Base-by-base conservation (phyloP, 768 basidiomycete species). In the Pholiota molesta region DNA sequence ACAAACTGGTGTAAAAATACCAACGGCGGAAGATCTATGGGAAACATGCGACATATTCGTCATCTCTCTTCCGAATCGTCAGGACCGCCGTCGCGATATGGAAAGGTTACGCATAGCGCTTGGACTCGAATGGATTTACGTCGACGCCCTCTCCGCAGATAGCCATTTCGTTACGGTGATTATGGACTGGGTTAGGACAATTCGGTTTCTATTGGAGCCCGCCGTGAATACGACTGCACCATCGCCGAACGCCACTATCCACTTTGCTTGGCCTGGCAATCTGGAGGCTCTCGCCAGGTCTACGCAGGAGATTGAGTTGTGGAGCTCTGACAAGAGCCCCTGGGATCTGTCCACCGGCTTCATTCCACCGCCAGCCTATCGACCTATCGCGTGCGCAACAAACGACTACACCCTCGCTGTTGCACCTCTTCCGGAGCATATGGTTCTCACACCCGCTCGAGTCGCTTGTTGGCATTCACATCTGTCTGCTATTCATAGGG, bases 391-490 rank as follows among this genome's bases (percentile, higher is more conserved):
- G 28, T 84, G 82, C 69, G 79, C 85, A 39, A 74, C 66, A 14
- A 65, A 78, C 45, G 76, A 86, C 65, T 72, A 77, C 63, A 69
- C 71, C 16, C 67, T 82, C 17, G 62, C 72, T 0, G 65, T 75
- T 14, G 64, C 64, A 0, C 69, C 84, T 5, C 81, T 84, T 7
- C 82, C 82, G 2, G 74, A 77, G 23, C 78, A 85, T 70, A 76
- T 78, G 70, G 63, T 85, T 31, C 82, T 92, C 53, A 86, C 87
- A 0, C 75, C 79, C 28, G 80, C 81, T 17, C 84, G 88, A 57
- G 71, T 91, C 37, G 88, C 89, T 11, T 91, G 89, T 72, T 91
- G 88, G 88, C 76, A 86, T 66, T 91, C 90, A 1, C 90, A 92
- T 70, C 62, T 86, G 11, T 78, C 75, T 31, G 77, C 81, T 37